Percentiles rank a stretch among this genome's conserved stretches.
These are phyloP conservation scores for Suhomyces kunorum DNA, from an alignment of 1,139 yeast species.

Conservation along the genomic window DNA sequence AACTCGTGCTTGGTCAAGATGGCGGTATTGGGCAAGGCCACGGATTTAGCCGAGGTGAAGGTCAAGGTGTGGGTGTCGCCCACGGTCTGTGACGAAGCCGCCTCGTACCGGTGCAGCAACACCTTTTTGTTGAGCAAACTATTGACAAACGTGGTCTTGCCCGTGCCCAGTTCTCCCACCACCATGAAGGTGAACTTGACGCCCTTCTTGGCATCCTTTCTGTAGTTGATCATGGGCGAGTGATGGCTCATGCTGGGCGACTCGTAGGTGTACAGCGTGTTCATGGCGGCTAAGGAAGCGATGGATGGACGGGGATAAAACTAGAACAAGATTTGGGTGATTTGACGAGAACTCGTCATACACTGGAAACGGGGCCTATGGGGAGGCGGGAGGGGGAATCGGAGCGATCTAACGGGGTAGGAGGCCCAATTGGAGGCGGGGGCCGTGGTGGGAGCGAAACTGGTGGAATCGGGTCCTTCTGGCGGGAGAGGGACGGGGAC, in stretches of 20 bases:
- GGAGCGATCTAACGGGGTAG: not conserved
- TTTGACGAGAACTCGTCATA: slow-evolving; percentile 9
- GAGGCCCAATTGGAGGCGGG: not conserved
- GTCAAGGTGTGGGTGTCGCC: slow-evolving; percentile 52
- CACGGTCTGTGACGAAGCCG: slow-evolving; percentile 18
- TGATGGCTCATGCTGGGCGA: slow-evolving; percentile 38
- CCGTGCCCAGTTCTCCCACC: slow-evolving; percentile 32
- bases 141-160: slow-evolving; percentile 30
- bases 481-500: not conserved
- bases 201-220: slow-evolving; percentile 81
- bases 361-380: not conserved
- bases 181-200: slow-evolving; percentile 58
- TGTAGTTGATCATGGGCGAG: slow-evolving; percentile 52
- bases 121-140: slow-evolving; percentile 66
- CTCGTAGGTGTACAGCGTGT: slow-evolving; percentile 32
- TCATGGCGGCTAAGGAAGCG: slow-evolving; percentile 19
- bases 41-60: slow-evolving; percentile 51
- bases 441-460: not conserved
- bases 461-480: not conserved
- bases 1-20: slow-evolving; percentile 45
- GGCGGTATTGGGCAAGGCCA: slow-evolving; percentile 49
- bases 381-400: not conserved
- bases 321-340: not conserved
- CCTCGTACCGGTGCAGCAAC: slow-evolving; percentile 57
- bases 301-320: not conserved